These are phyloP conservation scores for Castanospermum australe DNA, from an alignment of 306 rosid species.

Conservation along the genomic window DNA sequence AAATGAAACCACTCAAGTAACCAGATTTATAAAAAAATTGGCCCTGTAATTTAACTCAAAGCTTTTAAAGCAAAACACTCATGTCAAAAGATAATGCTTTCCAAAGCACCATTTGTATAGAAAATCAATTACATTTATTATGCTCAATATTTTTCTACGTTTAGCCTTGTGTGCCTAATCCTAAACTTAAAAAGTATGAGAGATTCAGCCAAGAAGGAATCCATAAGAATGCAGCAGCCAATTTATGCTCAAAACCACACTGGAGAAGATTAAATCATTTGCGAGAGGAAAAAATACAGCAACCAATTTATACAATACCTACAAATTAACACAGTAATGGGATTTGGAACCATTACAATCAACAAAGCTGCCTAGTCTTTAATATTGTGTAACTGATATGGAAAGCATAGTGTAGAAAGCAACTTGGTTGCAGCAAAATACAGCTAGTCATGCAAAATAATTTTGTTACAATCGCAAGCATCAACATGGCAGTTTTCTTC, in stretches of 20 bases:
- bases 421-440: conserved; percentile 18
- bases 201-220: conserved; percentile 8
- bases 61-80: neutral
- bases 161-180: neutral
- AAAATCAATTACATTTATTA: neutral
- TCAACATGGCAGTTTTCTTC: conserved; percentile 3
- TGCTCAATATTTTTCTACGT: neutral
- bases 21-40: too few species aligned
- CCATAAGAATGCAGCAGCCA: neutral
- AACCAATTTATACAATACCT: conserved; percentile 10
- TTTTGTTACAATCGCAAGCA: neutral
- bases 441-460: neutral
- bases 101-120: neutral
- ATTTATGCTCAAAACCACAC: conserved; percentile 86
- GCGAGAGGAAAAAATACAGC: conserved; percentile 7
- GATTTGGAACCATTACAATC: too few species aligned
- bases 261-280: conserved; percentile 27
- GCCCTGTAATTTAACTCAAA: too few species aligned
- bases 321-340: conserved; percentile 3
- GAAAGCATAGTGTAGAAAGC: conserved; percentile 2
- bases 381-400: neutral
- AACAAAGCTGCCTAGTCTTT: neutral
- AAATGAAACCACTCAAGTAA: too few species aligned
- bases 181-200: neutral
- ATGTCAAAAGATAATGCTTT: neutral